Evolutionary conservation across 1,284 basidiomycete genomes (phyloP).

Genomic region (Microbotryomycetes sp.): DNA sequence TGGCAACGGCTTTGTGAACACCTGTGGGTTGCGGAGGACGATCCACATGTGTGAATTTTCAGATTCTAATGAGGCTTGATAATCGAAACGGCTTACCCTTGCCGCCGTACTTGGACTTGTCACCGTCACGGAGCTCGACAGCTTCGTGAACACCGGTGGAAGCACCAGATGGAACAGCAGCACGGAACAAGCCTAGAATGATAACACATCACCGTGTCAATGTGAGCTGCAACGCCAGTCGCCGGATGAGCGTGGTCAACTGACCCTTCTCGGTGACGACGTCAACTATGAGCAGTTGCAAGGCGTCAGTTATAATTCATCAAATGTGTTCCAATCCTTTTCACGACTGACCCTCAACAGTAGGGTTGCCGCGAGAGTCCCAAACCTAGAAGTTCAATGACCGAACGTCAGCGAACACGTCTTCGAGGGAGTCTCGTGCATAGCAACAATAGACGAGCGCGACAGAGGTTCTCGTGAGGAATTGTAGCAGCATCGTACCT

Average conservation of each 20-base stretch:
- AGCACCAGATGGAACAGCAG: conserved; percentile 94
- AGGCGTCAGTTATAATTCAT: neutral
- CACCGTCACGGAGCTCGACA: conserved; percentile 95
- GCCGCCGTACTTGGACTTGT: conserved; percentile 87
- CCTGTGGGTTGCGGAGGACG: conserved; percentile 49
- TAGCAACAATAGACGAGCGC: neutral
- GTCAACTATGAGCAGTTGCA: conserved; percentile 56
- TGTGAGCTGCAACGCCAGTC: conserved; percentile 50
- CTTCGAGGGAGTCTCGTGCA: too few relatives aligned
- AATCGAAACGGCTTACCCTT: conserved; percentile 59
- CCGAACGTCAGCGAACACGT: neutral
- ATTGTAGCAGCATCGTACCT: neutral
- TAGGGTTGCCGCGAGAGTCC: conserved; percentile 35
- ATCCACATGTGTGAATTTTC: neutral
- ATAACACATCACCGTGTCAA: conserved; percentile 32
- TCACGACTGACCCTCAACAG: conserved; percentile 31
- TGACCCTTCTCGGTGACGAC: conserved; percentile 60
- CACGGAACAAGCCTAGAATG: conserved; percentile 84
- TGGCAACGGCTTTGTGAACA: conserved; percentile 86
- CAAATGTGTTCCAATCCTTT: too few relatives aligned
- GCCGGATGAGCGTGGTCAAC: conserved; percentile 21
- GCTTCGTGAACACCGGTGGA: conserved; percentile 98
- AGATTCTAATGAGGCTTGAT: neutral
- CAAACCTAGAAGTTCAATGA: conserved; percentile 18
- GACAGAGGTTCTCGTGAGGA: neutral